A percentile compares a stretch with the other conserved stretches of the same genome.
Evolutionary conservation across 495 filamentous ascomycete genomes (phyloP).

Genomic region (Penicillium daleae): DNA sequence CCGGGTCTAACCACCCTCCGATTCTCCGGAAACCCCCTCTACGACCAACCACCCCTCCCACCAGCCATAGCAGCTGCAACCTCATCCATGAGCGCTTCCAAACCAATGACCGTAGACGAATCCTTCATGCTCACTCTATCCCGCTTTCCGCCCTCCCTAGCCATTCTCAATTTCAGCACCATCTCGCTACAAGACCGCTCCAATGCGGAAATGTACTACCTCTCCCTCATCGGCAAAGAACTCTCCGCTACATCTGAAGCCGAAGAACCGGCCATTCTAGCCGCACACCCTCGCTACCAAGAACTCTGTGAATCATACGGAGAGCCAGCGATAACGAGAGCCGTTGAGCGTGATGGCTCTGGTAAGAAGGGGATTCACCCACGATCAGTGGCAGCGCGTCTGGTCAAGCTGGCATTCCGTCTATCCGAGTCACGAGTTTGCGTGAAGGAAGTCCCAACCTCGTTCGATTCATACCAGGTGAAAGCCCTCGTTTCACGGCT

Average conservation of each 20-base stretch:
- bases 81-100: constrained; percentile 24
- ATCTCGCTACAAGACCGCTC: constrained; percentile 73
- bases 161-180: constrained; percentile 75
- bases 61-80: constrained; percentile 35
- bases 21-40: constrained; percentile 83
- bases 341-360: constrained; percentile 18
- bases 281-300: constrained; percentile 67
- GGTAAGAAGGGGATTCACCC: constrained; percentile 51
- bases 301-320: constrained; percentile 77
- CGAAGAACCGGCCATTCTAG: constrained; percentile 56
- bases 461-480: constrained; percentile 77
- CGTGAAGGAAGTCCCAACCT: constrained; percentile 67
- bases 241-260: constrained; percentile 62
- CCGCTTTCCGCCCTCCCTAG: constrained; percentile 65
- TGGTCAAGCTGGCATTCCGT: constrained; percentile 68
- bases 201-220: constrained; percentile 92
- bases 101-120: constrained; percentile 64
- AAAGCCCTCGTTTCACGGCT: constrained; percentile 75
- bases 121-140: constrained; percentile 85
- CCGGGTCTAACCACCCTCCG: constrained; percentile 70
- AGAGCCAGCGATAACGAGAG: constrained; percentile 58
- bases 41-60: constrained; percentile 56
- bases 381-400: constrained; percentile 72
- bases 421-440: constrained; percentile 20
- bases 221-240: constrained; percentile 76